These are phyloP conservation scores for Panaeolus papilionaceus DNA, from an alignment of 768 basidiomycete species.

Conservation along the genomic window DNA sequence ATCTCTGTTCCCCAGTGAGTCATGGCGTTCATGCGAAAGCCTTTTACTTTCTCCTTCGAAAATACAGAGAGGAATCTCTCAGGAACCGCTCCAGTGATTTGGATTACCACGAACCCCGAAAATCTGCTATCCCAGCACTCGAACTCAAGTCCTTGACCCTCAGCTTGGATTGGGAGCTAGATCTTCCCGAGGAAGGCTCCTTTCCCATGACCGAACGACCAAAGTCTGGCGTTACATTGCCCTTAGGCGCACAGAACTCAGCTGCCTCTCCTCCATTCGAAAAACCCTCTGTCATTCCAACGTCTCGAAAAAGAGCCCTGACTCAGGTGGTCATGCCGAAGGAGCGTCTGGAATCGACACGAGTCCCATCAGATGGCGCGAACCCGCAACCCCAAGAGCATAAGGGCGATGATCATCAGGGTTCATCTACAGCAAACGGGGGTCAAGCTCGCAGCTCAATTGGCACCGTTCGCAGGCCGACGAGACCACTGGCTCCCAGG, in stretches of 20 bases:
- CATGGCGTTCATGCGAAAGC: slow-evolving; percentile 82
- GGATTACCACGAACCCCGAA: slow-evolving; percentile 13
- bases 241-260: neutral
- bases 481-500: neutral
- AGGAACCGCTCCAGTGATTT: slow-evolving; percentile 56
- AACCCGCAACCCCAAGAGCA: neutral
- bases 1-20: slow-evolving; percentile 73
- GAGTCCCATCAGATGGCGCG: neutral
- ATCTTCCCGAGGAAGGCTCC: slow-evolving; percentile 33
- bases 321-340: neutral
- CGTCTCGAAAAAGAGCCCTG: neutral
- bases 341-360: neutral
- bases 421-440: neutral
- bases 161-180: slow-evolving; percentile 47
- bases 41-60: slow-evolving; percentile 84
- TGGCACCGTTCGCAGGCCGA: neutral
- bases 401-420: neutral
- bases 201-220: neutral
- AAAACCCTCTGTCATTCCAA: neutral
- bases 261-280: neutral
- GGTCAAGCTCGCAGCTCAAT: neutral
- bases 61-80: slow-evolving; percentile 68
- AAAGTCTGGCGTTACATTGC: neutral
- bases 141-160: slow-evolving; percentile 37
- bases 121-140: slow-evolving; percentile 21